Base-by-base conservation (phyloP, 345 rosid species). In the Cardiospermum halicacabum region DNA sequence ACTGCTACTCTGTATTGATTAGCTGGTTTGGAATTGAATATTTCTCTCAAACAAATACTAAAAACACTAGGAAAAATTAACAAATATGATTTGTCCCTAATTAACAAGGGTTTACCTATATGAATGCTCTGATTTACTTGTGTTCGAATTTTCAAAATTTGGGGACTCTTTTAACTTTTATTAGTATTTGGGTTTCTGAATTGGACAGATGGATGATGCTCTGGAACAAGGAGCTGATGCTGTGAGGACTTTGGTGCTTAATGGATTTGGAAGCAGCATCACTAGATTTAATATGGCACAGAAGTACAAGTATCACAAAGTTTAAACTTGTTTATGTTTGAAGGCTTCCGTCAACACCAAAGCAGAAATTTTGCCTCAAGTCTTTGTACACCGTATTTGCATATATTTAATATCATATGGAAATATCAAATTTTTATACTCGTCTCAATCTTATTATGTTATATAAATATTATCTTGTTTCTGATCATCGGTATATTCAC, bases 231-330 rank as follows among this genome's bases (percentile, higher is more conserved):
- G 92, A 70, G 79, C 79, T 25, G 89, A 82, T 62, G 96, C 92
- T 0, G 83, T 86, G 69, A 76, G 82, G 75, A 78, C 68, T 32
- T 69, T 89, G 66, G 76, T 89, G 63, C 81, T 82, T 11, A 34
- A 8, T 57, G 97, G 97, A 32, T 90, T 89, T 72, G 74, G 50
- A 78, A 67, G 77, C 39, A 77, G 56, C 11, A 76, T 88, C 63
- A 79, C 77, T 31, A 88, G 90, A 74, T 86, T 93, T 58, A 90
- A 89, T 68, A 62, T 85, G 30, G 86, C 81, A 24, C 97, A 93
- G 60, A 93, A 90, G 61, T 93, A 82, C 73, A 89, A 88, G 75
- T 66, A 74, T 74, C 87, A 92, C 74, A 84, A 79, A 74, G 87
- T 89, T 37, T 61, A 43, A 62, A 43, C 36, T 18, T 56, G 47